Conservation (phyloP, 148 eudicot genomes). For the Chenopodium album region DNA sequence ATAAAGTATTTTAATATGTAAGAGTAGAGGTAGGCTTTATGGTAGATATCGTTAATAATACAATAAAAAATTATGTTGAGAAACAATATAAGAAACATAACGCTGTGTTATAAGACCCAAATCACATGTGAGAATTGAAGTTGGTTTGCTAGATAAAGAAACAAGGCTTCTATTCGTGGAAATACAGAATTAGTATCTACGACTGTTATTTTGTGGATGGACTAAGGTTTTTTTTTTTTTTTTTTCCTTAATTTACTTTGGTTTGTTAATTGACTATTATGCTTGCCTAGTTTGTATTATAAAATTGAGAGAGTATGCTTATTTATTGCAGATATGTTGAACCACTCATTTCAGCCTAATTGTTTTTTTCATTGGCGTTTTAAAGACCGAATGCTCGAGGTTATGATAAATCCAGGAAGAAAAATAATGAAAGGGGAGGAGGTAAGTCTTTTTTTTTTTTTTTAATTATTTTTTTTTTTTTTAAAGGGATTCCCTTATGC, state of each 20-base stretch:
- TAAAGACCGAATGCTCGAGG: slow-evolving; percentile 98
- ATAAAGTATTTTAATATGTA: too few species aligned
- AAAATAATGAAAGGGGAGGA: slow-evolving; percentile 82
- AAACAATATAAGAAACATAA: too few species aligned
- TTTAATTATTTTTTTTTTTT: neutral
- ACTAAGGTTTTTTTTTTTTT: neutral
- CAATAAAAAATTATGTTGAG: too few species aligned
- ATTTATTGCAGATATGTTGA: slow-evolving; percentile 78
- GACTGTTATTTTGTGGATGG: too few species aligned
- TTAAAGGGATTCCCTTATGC: neutral
- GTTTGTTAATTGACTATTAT: neutral
- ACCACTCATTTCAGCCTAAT: slow-evolving; percentile 94
- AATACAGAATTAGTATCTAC: too few species aligned
- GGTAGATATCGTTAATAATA: too few species aligned
- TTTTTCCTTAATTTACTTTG: neutral
- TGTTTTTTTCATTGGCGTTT: slow-evolving; percentile 99
- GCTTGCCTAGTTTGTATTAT: slow-evolving; percentile 11
- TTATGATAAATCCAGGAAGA: slow-evolving; percentile 96
- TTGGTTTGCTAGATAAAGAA: too few species aligned
- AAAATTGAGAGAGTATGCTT: neutral
- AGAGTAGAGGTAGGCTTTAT: too few species aligned
- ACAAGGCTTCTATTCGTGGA: too few species aligned
- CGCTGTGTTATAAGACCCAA: too few species aligned
- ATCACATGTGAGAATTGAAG: too few species aligned
- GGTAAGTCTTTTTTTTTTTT: slow-evolving; percentile 42